Percentiles rank a stretch among this genome's conserved stretches.
Conservation (phyloP, 345 rosid species). For the Corchorus capsularis region DNA sequence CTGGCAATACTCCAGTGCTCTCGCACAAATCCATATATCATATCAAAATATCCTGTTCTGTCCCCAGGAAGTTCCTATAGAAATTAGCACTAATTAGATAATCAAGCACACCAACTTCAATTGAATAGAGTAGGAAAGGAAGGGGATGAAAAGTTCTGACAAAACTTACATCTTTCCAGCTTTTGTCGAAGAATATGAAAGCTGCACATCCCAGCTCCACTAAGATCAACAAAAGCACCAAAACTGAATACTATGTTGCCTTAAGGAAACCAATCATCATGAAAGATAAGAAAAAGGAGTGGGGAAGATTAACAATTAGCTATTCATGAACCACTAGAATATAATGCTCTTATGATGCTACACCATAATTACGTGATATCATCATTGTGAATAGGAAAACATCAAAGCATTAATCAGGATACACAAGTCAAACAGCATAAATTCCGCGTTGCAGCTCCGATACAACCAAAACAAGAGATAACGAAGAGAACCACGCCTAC, state of each 20-base stretch:
- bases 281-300: conserved; percentile 7
- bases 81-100: conserved; percentile 15
- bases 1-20: conserved; percentile 75
- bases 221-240: conserved; percentile 85
- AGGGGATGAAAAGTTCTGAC: not conserved
- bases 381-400: not conserved
- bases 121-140: not conserved
- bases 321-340: not conserved
- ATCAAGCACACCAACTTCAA: conserved; percentile 10
- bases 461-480: conserved; percentile 90
- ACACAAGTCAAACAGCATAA: conserved; percentile 96
- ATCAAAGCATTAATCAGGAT: conserved; percentile 50
- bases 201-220: conserved; percentile 91
- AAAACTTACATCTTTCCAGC: conserved; percentile 78
- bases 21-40: conserved; percentile 70
- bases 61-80: conserved; percentile 81
- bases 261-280: conserved; percentile 59
- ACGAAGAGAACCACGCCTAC: conserved; percentile 78
- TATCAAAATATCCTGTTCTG: conserved; percentile 76
- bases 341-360: not conserved
- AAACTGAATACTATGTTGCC: conserved; percentile 60
- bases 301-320: not conserved
- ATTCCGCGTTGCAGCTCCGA: conserved; percentile 73
- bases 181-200: conserved; percentile 81
- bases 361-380: conserved; percentile 1